phyloP scores from a whole-genome alignment of 345 rosid genomes.

The Eutrema heterophyllum region DNA sequence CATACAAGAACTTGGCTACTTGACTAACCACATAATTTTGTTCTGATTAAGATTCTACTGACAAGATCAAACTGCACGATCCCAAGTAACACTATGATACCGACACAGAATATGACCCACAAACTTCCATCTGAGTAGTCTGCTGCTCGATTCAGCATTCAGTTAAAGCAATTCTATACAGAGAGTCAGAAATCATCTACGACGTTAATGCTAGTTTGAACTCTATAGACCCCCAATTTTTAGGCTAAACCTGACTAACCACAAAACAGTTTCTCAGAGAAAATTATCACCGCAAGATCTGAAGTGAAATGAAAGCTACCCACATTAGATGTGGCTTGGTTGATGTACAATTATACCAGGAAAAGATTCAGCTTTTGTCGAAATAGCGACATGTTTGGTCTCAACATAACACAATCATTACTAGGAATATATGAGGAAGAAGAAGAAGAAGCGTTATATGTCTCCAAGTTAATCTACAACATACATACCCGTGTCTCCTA shows the following conservation, averaged over 20 bases:
- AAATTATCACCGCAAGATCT: neutral
- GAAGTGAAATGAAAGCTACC: neutral
- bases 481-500: slow-evolving; percentile 57
- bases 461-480: neutral
- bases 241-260: neutral
- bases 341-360: neutral
- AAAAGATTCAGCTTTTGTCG: neutral
- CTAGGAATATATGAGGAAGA: neutral
- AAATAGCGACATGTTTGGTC: neutral
- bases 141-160: neutral
- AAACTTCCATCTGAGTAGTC: neutral
- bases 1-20: neutral
- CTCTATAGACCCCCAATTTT: neutral
- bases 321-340: neutral
- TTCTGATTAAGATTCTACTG: neutral
- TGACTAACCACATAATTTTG: neutral
- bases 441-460: neutral
- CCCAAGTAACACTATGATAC: no score
- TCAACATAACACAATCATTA: neutral
- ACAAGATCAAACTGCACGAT: neutral
- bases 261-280: neutral
- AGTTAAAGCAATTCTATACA: neutral
- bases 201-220: neutral
- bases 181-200: neutral
- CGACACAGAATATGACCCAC: neutral